Evolutionary conservation across 2,329 filamentous ascomycete species (phyloP).

Genomic region (Neophaeococcomyces aloes): DNA sequence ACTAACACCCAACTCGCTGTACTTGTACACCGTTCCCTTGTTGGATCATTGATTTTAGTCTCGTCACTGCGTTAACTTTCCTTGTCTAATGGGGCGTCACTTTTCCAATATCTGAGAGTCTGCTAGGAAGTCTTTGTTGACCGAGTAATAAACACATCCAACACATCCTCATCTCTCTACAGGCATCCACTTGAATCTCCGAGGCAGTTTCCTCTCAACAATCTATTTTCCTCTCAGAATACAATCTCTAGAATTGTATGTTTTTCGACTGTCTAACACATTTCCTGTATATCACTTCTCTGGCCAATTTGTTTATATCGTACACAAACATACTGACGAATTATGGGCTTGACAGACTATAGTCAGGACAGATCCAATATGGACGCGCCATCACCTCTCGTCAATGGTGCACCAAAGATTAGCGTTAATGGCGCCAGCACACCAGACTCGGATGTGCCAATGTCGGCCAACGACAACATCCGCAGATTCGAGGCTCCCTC

Average conservation of each 20-base stretch:
- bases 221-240: conserved; percentile 3
- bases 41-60: conserved; percentile 7
- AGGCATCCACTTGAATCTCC: conserved; percentile 13
- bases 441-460: conserved; percentile 16
- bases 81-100: conserved; percentile 1
- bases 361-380: conserved; percentile 16
- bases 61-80: conserved; percentile 8
- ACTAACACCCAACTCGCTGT: conserved; percentile 9
- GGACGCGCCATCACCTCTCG: conserved; percentile 12
- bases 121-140: neutral
- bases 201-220: conserved; percentile 3
- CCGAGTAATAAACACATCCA: conserved; percentile 3
- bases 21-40: conserved; percentile 9
- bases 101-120: conserved; percentile 7
- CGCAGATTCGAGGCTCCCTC: conserved; percentile 88
- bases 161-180: conserved; percentile 6
- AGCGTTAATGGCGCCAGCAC: conserved; percentile 35
- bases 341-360: conserved; percentile 18
- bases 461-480: conserved; percentile 96
- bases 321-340: conserved; percentile 13
- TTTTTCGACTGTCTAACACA: conserved; percentile 1
- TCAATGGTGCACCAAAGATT: conserved; percentile 39
- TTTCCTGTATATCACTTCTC: conserved; percentile 6
- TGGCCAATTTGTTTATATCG: conserved; percentile 1
- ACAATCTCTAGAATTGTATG: conserved; percentile 4